Evolutionary conservation across 202 grass and related monocot species (phyloP), one percentile per base, ranked within the genome.

Genomic region (Carex arenaria): DNA sequence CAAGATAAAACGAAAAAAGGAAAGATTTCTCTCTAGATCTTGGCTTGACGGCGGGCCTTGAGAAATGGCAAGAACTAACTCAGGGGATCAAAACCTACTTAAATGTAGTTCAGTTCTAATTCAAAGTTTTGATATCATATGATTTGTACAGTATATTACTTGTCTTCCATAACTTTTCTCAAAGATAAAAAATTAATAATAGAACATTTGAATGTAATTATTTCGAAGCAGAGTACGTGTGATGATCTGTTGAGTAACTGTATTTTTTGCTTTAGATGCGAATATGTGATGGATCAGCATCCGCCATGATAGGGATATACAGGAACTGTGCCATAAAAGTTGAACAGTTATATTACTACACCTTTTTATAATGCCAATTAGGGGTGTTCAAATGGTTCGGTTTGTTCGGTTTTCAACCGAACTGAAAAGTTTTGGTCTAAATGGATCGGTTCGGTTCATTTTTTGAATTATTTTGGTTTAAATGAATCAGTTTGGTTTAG

Each of bases 201-300:
- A 75, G 20, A 74, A 36, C 15, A 78, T 78, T 3, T 36, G 7
- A 18, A 78, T 78, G 73, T 78, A 78, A 78, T 78, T 78, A 78
- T 30, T 55, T 53, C 23, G 1, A 18, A 32, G 49, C 54, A 55
- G 7, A 76, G 23, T 4, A 55, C 34, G 14, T 0, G 2, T 32
- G 52, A 3, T 57, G 7, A 10, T 34, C 10, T n/a, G 26, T 59
- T 78, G 53, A 59, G 15, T 60, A 59, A 60, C 17, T 78, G 26
- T 78, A 78, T 60, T 38, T 68, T 42, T 36, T 32, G 1, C 7
- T 75, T 75, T 31, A 8, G 26, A 31, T 51, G 51, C 6, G 22
- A 76, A 76, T 11, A 76, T 55, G 26, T 34, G 32, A 34, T 34
- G 32, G 32, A 34, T 34, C 3, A 34, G 32, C 32, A 34, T 34